phyloP scores from a whole-genome alignment of 2,329 filamentous ascomycete species.

The Colletotrichum sidae region DNA sequence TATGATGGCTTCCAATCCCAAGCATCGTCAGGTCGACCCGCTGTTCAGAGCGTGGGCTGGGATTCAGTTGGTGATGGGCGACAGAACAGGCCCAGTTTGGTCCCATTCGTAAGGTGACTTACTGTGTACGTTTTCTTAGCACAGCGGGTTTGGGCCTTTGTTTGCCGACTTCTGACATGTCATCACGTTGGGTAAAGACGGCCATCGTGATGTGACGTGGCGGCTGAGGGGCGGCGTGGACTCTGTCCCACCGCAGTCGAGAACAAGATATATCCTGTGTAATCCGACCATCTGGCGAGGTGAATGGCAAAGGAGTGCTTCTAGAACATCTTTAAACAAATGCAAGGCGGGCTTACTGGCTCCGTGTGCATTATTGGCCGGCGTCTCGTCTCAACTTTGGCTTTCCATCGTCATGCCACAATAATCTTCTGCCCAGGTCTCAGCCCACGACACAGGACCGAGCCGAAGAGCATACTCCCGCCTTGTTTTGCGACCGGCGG shows the following conservation, averaged over 20 bases:
- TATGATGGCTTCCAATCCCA: conserved; percentile 9
- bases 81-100: not conserved
- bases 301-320: too few relatives aligned
- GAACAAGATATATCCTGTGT: too few relatives aligned
- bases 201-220: too few relatives aligned
- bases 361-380: too few relatives aligned
- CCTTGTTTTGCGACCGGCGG: not conserved
- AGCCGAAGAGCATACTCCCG: conserved; percentile 4
- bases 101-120: not conserved
- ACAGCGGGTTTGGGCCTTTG: too few relatives aligned
- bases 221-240: too few relatives aligned
- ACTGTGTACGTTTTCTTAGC: too few relatives aligned
- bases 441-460: not conserved
- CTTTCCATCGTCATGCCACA: not conserved
- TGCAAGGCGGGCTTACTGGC: not conserved
- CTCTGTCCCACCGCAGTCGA: too few relatives aligned
- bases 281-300: too few relatives aligned
- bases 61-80: not conserved
- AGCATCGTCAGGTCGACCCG: not conserved
- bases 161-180: too few relatives aligned
- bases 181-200: too few relatives aligned
- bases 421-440: conserved; percentile 10
- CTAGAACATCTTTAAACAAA: not conserved
- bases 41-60: not conserved
- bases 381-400: not conserved